Conservation (phyloP, 1,284 basidiomycete species). For the Trichosporon ovoides region DNA sequence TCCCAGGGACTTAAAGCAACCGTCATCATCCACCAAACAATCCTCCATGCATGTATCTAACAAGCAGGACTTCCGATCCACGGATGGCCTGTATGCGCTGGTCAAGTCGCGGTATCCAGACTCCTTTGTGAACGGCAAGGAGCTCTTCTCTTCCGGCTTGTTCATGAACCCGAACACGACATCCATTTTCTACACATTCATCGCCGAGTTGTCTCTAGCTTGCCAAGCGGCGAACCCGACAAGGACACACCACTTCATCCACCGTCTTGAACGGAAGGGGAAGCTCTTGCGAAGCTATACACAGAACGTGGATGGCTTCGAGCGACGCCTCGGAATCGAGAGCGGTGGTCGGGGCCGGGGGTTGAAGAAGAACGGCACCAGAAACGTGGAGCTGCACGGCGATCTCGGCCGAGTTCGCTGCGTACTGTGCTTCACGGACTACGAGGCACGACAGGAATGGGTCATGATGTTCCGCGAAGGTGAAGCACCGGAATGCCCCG, state of each 20-base stretch:
- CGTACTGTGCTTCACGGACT: conserved; percentile 69
- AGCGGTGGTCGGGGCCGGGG: conserved; percentile 55
- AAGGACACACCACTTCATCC: conserved; percentile 81
- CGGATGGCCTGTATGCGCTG: conserved; percentile 78
- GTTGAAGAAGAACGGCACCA: conserved; percentile 61
- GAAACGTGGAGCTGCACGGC: conserved; percentile 86
- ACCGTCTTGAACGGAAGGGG: conserved; percentile 73
- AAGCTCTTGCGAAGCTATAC: conserved; percentile 85
- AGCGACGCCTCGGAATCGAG: conserved; percentile 71
- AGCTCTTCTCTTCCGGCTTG: conserved; percentile 80
- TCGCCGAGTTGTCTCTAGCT: conserved; percentile 77
- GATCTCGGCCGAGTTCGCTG: conserved; percentile 84
- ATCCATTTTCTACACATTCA: conserved; percentile 88
- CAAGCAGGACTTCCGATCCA: conserved; percentile 77
- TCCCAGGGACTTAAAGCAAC: neutral
- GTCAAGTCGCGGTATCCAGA: conserved; percentile 79
- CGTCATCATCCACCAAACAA: neutral
- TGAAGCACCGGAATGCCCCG: conserved; percentile 70
- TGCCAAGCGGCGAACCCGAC: conserved; percentile 76
- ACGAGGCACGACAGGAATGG: conserved; percentile 61
- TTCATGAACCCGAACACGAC: conserved; percentile 77
- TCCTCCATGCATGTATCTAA: neutral
- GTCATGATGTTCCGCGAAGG: conserved; percentile 63
- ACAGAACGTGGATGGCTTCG: conserved; percentile 91
- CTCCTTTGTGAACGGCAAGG: conserved; percentile 76